phyloP scores from a whole-genome alignment of 75 land plant species.

The Cupressus sempervirens region DNA sequence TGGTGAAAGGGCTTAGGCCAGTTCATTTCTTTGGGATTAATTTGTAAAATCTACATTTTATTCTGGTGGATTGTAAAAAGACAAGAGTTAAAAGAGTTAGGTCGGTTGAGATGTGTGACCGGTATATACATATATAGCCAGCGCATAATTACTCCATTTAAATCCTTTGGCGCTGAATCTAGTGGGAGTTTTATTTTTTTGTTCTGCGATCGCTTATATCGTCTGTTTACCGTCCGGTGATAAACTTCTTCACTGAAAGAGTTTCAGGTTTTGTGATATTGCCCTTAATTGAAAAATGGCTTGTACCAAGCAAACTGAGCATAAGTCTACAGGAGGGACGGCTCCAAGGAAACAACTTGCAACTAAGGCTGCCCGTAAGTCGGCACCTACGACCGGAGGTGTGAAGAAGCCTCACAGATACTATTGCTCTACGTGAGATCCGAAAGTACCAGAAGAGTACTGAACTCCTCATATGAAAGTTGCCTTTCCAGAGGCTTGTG shows the following conservation, averaged over 20 bases:
- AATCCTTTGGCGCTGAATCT: background rate
- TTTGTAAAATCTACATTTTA: background rate
- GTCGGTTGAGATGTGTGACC: background rate
- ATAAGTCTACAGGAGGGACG: slow-evolving; percentile 85
- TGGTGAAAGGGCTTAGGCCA: slow-evolving; percentile 45
- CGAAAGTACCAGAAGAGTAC: slow-evolving; percentile 65
- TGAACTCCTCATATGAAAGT: slow-evolving; percentile 49
- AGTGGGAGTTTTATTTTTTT: background rate
- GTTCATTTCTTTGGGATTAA: background rate
- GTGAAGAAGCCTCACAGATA: slow-evolving; percentile 80
- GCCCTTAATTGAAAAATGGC: slow-evolving; percentile 36
- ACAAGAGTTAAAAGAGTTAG: background rate
- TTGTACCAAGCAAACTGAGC: slow-evolving; percentile 76
- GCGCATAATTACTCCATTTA: background rate
- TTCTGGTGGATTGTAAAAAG: background rate
- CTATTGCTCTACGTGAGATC: slow-evolving; percentile 66
- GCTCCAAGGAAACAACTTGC: slow-evolving; percentile 93
- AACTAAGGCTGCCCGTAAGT: slow-evolving; percentile 85
- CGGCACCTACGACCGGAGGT: slow-evolving; percentile 79
- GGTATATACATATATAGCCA: background rate
- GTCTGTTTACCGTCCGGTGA: no score
- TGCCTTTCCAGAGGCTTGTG: slow-evolving; percentile 64
- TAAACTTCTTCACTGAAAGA: background rate
- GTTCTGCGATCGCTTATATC: background rate
- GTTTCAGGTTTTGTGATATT: no score